Evolutionary conservation across 305 asterid genomes (phyloP).

Genomic region (Fraxinus baroniana): DNA sequence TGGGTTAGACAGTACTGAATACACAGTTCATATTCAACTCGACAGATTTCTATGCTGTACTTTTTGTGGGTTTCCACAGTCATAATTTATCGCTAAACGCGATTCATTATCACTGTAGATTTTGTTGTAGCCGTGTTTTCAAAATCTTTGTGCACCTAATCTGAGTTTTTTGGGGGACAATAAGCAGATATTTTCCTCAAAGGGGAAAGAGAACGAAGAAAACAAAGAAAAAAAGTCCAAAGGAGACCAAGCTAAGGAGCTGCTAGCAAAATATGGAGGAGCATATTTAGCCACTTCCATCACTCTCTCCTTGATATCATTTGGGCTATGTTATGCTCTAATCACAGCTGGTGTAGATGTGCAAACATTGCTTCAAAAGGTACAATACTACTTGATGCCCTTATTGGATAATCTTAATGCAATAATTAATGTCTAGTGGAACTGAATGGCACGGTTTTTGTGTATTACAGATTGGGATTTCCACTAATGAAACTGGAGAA

Average conservation of each 20-base stretch:
- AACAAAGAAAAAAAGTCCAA: slow-evolving; percentile 52
- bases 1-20: not conserved
- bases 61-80: not conserved
- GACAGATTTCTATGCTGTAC: not conserved
- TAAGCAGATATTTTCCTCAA: slow-evolving; percentile 53
- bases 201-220: slow-evolving; percentile 50
- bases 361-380: slow-evolving; percentile 73
- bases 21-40: not conserved
- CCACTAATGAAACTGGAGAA: slow-evolving; percentile 70
- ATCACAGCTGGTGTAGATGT: slow-evolving; percentile 89
- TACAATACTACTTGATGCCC: slow-evolving; percentile 14
- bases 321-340: slow-evolving; percentile 74
- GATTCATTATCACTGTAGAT: not conserved
- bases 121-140: not conserved
- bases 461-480: slow-evolving; percentile 65
- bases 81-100: not conserved
- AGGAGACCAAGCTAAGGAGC: slow-evolving; percentile 90
- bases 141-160: not conserved
- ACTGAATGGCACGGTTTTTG: slow-evolving; percentile 15
- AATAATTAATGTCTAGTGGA: not conserved
- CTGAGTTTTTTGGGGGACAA: not conserved
- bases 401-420: not conserved
- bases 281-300: slow-evolving; percentile 94
- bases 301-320: slow-evolving; percentile 86
- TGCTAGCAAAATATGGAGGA: slow-evolving; percentile 90